These are phyloP conservation scores for Leccinum subgranulosum DNA, from an alignment of 768 basidiomycete species.

Conservation along the genomic window DNA sequence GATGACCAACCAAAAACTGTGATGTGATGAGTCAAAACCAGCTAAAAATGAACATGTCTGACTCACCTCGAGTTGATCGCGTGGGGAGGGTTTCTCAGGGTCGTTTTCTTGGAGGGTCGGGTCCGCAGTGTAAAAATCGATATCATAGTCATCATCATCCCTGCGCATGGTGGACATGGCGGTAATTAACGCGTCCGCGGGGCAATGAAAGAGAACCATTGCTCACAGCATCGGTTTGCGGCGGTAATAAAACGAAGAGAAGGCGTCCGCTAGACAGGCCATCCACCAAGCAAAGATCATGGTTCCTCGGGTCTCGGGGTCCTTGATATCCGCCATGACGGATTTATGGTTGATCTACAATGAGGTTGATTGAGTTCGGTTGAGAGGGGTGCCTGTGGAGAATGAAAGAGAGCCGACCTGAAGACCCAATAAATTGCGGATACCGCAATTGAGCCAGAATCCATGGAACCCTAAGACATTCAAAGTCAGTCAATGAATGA, in stretches of 20 bases:
- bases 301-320: constrained; percentile 72
- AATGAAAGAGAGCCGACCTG: constrained; percentile 42
- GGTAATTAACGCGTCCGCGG: constrained; percentile 21
- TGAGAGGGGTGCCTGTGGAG: constrained; percentile 5
- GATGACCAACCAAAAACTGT: constrained; percentile 64
- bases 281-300: constrained; percentile 97
- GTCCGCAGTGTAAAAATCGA: constrained; percentile 81
- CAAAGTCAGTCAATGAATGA: constrained; percentile 17
- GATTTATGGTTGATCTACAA: constrained; percentile 80
- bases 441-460: constrained; percentile 79
- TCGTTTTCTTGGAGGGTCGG: constrained; percentile 52
- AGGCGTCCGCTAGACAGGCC: constrained; percentile 82
- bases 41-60: background rate
- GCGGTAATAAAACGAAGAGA: constrained; percentile 79
- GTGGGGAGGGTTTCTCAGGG: constrained; percentile 54
- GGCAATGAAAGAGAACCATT: constrained; percentile 1
- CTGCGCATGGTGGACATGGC: constrained; percentile 27
- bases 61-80: constrained; percentile 77
- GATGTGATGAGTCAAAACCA: constrained; percentile 8
- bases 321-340: constrained; percentile 67
- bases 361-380: constrained; percentile 5
- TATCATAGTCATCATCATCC: constrained; percentile 87
- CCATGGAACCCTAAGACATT: constrained; percentile 65
- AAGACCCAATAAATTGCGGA: constrained; percentile 75
- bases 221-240: constrained; percentile 74